Evolutionary conservation across 73 alveolate species (phyloP), one percentile per base, ranked within the genome.

Genomic region (Tetrahymena malaccensis): DNA sequence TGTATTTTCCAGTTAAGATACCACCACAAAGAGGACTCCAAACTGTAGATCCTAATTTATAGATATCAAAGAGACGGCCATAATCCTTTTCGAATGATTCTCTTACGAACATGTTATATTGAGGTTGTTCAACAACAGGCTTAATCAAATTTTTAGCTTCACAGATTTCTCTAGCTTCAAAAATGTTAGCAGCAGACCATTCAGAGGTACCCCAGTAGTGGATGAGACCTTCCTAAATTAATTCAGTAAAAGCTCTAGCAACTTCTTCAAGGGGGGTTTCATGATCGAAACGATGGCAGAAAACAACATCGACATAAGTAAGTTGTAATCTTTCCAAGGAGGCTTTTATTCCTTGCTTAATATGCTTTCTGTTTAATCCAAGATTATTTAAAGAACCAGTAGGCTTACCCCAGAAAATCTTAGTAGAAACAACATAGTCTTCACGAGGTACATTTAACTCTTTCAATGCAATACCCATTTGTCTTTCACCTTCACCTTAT

Each of bases 121-220:
- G 85, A 50, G 99, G 98, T 95, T 99, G 99, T 93, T 99, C 99
- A 93, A 97, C 99, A 93, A 99, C 97, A 8, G 99, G 99, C 50
- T 96, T 97, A 93, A 94, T 97, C 94, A 98, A 95, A 7, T 97
- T 96, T 85, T 95, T 89, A 43, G 96, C 96, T 43, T 96, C 98
- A 35, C 99, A 97, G 35, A 98, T 93, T 35, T 94, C 96, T 34
- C 96, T 96, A 70, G 99, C 99, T 96, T 98, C 99, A 84, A 94
- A 85, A 93, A 98, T 96, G 56, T 97, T 96, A 56, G 96, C 97
- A 34, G 99, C 98, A 43, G 99, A 44, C 99, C 99, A 99, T 93
- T 98, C 99, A 3, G 99, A 98, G 7, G 99, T 99, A n/a, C 99
- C 99, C 99, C 99, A 99, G 97, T 99, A 99, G 96, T 96, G 97